Evolutionary conservation across 2,329 filamentous ascomycete species (phyloP).

Genomic region (Xylariaceae sp.): DNA sequence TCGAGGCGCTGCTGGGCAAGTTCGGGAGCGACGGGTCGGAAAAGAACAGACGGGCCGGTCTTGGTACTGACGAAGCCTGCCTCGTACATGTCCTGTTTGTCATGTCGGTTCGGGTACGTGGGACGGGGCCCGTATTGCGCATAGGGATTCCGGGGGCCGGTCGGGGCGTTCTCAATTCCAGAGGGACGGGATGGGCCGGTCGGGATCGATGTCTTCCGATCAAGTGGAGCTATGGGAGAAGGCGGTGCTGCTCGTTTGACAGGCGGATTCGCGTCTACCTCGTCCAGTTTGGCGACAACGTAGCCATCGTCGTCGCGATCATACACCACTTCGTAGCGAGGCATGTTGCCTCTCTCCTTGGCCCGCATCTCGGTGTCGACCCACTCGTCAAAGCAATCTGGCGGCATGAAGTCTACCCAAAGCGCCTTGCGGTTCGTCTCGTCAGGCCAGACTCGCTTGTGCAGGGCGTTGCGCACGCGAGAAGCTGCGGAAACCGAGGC

Average conservation of each 20-base stretch:
- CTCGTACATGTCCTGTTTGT: conserved; percentile 19
- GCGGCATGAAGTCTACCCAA: conserved; percentile 85
- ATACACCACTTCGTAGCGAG: conserved; percentile 71
- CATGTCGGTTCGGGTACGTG: conserved; percentile 19
- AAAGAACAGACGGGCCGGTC: conserved; percentile 39
- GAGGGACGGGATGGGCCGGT: conserved; percentile 28
- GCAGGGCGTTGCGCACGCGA: conserved; percentile 68
- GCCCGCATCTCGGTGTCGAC: conserved; percentile 54
- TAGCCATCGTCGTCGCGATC: conserved; percentile 49
- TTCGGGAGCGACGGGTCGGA: conserved; percentile 56
- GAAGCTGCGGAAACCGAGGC: conserved; percentile 63
- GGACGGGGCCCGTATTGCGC: conserved; percentile 22
- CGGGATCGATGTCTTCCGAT: conserved; percentile 25
- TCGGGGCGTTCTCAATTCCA: conserved; percentile 31
- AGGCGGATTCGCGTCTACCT: conserved; percentile 32
- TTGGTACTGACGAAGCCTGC: conserved; percentile 33
- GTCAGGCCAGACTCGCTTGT: conserved; percentile 78
- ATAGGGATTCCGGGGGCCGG: conserved; percentile 37
- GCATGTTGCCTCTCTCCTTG: conserved; percentile 39
- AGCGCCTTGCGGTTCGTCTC: conserved; percentile 79
- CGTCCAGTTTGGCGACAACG: conserved; percentile 52
- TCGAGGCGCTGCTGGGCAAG: conserved; percentile 61
- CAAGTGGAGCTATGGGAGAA: conserved; percentile 22
- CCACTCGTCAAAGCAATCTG: conserved; percentile 67
- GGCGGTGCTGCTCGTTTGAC: conserved; percentile 14